These are phyloP conservation scores for Echeveria elegans DNA, from an alignment of 164 flowering plant species.

Conservation along the genomic window DNA sequence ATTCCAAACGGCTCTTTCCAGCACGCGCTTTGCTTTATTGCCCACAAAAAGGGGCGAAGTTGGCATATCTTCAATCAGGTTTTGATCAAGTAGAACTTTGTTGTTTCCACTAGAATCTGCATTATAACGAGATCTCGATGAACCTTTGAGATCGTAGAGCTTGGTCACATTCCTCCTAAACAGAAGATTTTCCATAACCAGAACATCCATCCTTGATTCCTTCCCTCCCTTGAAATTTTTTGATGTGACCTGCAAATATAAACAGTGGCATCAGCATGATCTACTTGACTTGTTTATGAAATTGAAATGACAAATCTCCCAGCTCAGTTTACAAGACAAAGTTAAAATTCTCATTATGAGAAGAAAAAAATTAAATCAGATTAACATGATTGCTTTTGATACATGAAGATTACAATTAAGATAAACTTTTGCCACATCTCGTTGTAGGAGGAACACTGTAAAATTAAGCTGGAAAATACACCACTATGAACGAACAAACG, in stretches of 20 bases:
- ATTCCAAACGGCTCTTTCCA: conserved; percentile 99
- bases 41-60: conserved; percentile 98
- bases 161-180: conserved; percentile 60
- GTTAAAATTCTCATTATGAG: background rate
- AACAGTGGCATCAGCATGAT: background rate
- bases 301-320: background rate
- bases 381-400: too few relatives aligned
- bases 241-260: conserved; percentile 43
- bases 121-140: conserved; percentile 86
- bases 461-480: background rate
- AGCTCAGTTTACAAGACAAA: background rate
- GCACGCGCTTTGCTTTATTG: conserved; percentile 80
- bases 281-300: background rate
- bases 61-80: conserved; percentile 95
- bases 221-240: conserved; percentile 84
- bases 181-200: conserved; percentile 94
- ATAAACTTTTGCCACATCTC: too few relatives aligned
- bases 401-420: too few relatives aligned
- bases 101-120: conserved; percentile 85
- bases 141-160: conserved; percentile 95
- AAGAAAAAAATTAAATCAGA: too few relatives aligned
- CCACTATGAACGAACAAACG: background rate
- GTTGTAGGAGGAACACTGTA: too few relatives aligned
- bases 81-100: conserved; percentile 90
- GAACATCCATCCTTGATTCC: conserved; percentile 79